Evolutionary conservation across 2,329 filamentous ascomycete species (phyloP), one percentile per base, ranked within the genome.

Genomic region (Ophiostoma angusticollis): DNA sequence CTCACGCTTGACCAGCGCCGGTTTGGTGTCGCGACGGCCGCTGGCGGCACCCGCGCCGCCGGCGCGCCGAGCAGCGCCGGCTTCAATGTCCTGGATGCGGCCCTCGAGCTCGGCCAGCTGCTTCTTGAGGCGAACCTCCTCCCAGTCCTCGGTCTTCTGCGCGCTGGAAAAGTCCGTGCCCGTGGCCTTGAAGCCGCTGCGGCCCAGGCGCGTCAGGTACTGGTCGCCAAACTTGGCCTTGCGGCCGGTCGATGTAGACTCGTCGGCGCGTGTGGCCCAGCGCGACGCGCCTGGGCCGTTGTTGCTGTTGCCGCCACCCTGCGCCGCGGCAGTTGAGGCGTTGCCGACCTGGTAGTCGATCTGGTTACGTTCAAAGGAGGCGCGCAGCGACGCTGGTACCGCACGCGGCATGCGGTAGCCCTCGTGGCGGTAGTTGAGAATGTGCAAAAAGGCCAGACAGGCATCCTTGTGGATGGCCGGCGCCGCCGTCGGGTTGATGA

Each of bases 211-310:
- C 45, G 84, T 93, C 41, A 98, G 74, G 61, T 96, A 98, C 47
- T 93, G 84, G 58, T 98, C 91, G 48, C 91, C 91, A 55, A 98
- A 98, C 63, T 94, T 95, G 51, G 86, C 81, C 64, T 98, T 98
- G 54, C 84, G 81, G 42, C 89, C 87, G 1, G 85, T 91, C 25
- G 73, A 64, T 0, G 89, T 95, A 48, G 74, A 73, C 37, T 93
- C 84, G 54, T 87, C 83, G 34, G 79, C 74, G 46, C 80, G 76
- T 45, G 76, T 72, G 3, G 83, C 85, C 82, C 86, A 93, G 52
- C 80, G 77, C 45, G 81, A 81, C 28, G 74, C 68, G 3, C 76
- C 74, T 5, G 23, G 7, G 7, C 23, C 12, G 23, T 25, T 25
- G 23, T 65, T 63, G 39, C 75, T 74, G 5, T 65, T 63, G 39